Evolutionary conservation across 805 yeast species (phyloP).

Genomic region (Tetrapisispora taiwanensis): DNA sequence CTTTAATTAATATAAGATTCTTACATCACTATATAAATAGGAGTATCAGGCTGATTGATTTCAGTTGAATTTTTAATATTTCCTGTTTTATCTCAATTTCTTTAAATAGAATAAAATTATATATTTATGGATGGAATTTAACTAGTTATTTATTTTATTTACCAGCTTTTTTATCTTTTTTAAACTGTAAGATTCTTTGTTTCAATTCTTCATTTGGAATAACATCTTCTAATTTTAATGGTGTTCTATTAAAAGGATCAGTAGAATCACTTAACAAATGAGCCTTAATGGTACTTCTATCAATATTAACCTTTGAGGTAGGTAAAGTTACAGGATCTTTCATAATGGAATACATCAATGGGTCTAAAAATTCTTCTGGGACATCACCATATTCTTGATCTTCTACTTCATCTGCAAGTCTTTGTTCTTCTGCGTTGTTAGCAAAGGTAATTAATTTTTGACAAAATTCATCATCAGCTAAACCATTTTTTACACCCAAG

Average conservation of each 20-base stretch:
- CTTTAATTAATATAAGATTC: too few species aligned
- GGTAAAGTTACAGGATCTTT: conserved; percentile 95
- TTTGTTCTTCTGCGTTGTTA: conserved; percentile 50
- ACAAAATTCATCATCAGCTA: conserved; percentile 49
- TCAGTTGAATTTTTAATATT: too few species aligned
- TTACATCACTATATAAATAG: too few species aligned
- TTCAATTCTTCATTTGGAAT: conserved; percentile 65
- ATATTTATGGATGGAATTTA: background rate
- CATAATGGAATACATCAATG: conserved; percentile 92
- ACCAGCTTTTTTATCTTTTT: conserved; percentile 32
- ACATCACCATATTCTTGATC: conserved; percentile 84
- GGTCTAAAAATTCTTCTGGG: conserved; percentile 95
- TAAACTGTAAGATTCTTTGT: conserved; percentile 50
- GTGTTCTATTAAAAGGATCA: conserved; percentile 94
- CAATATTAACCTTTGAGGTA: conserved; percentile 72
- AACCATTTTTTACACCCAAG: conserved; percentile 41
- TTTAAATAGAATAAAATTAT: too few species aligned
- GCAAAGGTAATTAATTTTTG: conserved; percentile 46
- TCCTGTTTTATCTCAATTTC: too few species aligned
- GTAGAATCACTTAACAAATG: conserved; percentile 91
- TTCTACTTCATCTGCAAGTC: conserved; percentile 61
- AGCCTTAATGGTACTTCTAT: conserved; percentile 83
- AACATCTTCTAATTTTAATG: conserved; percentile 82
- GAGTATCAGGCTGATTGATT: too few species aligned
- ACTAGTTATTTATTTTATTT: background rate